Evolutionary conservation across 208 protist species (phyloP).

Genomic region (Trypanosoma platydactyli): DNA sequence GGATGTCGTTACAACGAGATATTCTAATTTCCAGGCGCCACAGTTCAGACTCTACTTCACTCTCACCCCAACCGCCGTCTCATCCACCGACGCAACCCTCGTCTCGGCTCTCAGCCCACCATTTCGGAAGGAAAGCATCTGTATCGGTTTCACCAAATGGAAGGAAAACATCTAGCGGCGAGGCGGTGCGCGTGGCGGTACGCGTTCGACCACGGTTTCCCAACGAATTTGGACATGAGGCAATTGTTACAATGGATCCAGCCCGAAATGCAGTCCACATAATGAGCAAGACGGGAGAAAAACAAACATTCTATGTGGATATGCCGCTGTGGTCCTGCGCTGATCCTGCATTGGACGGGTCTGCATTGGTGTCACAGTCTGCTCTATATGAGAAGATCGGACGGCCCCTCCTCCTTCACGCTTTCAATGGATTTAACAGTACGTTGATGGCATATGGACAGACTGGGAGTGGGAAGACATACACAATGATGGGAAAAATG

Average conservation of each 20-base stretch:
- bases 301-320: conserved; percentile 56
- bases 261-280: conserved; percentile 38
- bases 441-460: conserved; percentile 91
- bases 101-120: neutral
- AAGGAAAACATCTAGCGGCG: conserved; percentile 15
- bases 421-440: conserved; percentile 89
- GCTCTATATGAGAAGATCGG: conserved; percentile 88
- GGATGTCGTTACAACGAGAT: conserved; percentile 24
- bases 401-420: conserved; percentile 85
- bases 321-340: conserved; percentile 68
- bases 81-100: neutral
- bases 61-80: neutral
- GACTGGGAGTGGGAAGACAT: conserved; percentile 91
- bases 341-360: conserved; percentile 47
- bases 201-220: conserved; percentile 58
- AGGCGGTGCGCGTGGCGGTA: conserved; percentile 76
- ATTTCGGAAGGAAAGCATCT: neutral
- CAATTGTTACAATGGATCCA: conserved; percentile 79
- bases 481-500: conserved; percentile 85
- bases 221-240: conserved; percentile 42
- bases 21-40: conserved; percentile 7
- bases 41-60: neutral
- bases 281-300: conserved; percentile 29
- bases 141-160: neutral
- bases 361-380: conserved; percentile 52